Evolutionary conservation across 192 early-diverging fungal genomes (phyloP), one percentile per base, ranked within the genome.

Genomic region (Cladochytrium replicatum): DNA sequence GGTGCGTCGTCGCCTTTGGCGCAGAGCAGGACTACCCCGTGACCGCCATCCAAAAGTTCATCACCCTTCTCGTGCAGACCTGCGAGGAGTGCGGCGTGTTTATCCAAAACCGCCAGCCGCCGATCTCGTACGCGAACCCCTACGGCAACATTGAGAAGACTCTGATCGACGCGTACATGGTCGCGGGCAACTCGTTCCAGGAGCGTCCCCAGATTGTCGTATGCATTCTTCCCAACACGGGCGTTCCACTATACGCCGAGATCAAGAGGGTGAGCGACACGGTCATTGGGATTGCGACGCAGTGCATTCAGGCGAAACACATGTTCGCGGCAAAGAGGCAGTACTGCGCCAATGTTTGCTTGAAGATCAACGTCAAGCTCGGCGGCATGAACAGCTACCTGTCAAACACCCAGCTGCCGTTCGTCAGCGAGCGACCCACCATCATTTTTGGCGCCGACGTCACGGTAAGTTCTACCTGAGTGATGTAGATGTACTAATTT

Each of bases 361-460:
- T 97, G 22, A 97, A 97, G 71, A 78, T 94, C 46, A 97, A 97
- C 64, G 76, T 85, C 26, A 93, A 97, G 71, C 75, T 97, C 4
- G 89, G 91, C 42, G 91, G 90, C 34, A 83, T 82, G 70, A 93
- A 93, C 66, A 70, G 78, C 24, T 81, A 70, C 51, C 60, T 96
- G 31, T 58, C 45, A 0, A 50, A 58, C n/a, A 32, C 52, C 7
- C 65, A 84, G 48, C 71, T 85, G 22, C 80, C 83, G 2, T 86
- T 95, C 63, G 66, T 89, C 28, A 64, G 75, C 13, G 56, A 77
- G 24, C 42, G 61, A 2, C 85, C 87, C 17, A 92, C 93, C 9
- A 81, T 96, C 44, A 52, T 96, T 23, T 66, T 96, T 50, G 93
- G 93, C 21, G 89, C 88, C 11, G 91, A 96, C 63, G 84, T 96